phyloP scores from a whole-genome alignment of 2,329 filamentous ascomycete species.

The Aspergillus aculeatinus region DNA sequence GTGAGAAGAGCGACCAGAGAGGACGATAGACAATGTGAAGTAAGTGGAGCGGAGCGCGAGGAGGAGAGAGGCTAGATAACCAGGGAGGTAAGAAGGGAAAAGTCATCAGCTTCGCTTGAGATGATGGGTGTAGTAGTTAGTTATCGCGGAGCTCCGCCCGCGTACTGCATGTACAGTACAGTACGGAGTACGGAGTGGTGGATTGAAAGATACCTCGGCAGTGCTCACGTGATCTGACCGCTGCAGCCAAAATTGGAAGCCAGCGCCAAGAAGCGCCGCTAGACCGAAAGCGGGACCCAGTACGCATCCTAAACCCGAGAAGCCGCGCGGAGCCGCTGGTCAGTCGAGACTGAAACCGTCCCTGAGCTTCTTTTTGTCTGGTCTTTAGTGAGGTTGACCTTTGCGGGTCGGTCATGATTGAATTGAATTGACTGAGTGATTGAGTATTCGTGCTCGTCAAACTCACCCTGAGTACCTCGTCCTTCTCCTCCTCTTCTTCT shows the following conservation, averaged over 20 bases:
- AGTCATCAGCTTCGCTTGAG: not conserved
- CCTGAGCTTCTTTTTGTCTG: slow-evolving; percentile 20
- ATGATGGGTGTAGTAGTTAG: no score
- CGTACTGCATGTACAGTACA: no score
- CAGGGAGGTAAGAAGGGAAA: not conserved
- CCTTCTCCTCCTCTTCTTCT: slow-evolving; percentile 9
- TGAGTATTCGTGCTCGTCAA: slow-evolving; percentile 12
- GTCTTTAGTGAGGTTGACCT: not conserved
- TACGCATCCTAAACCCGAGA: slow-evolving; percentile 7
- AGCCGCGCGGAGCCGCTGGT: slow-evolving; percentile 20
- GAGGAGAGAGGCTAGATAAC: not conserved
- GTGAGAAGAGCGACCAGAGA: slow-evolving; percentile 3
- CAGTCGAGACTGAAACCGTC: slow-evolving; percentile 17
- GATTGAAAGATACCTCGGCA: slow-evolving; percentile 24
- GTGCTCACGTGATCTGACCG: slow-evolving; percentile 10
- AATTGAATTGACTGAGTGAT: not conserved
- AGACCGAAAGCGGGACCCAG: slow-evolving; percentile 14
- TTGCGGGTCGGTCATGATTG: slow-evolving; percentile 13
- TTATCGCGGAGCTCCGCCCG: not conserved
- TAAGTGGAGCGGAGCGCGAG: no score
- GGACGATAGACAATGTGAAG: not conserved
- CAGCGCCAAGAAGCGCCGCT: slow-evolving; percentile 6
- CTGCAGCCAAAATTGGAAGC: slow-evolving; percentile 11
- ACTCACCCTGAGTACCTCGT: slow-evolving; percentile 38
- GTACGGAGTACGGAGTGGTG: no score